phyloP scores from a whole-genome alignment of 2,329 filamentous ascomycete genomes.

The Curvularia eragrostidis region DNA sequence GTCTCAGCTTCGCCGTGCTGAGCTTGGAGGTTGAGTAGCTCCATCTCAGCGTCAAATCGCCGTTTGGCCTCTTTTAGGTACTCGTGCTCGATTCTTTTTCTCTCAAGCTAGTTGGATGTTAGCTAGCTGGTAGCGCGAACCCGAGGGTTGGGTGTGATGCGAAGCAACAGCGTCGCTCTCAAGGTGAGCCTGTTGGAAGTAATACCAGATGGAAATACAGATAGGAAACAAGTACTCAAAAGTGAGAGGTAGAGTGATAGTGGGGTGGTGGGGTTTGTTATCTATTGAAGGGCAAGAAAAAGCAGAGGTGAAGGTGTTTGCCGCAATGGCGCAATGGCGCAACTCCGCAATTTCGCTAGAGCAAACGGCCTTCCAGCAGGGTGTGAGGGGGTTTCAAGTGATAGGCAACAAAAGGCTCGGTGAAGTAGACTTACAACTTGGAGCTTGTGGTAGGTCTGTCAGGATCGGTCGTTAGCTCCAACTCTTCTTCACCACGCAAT shows the following conservation, averaged over 20 bases:
- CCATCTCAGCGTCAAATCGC: slow-evolving; percentile 91
- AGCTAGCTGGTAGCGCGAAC: slow-evolving; percentile 38
- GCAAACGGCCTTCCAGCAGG: slow-evolving; percentile 14
- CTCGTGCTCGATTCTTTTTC: slow-evolving; percentile 93
- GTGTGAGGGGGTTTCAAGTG: slow-evolving; percentile 14
- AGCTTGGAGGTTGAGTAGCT: slow-evolving; percentile 84
- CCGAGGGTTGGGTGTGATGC: slow-evolving; percentile 17
- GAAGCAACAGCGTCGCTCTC: slow-evolving; percentile 25
- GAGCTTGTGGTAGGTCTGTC: slow-evolving; percentile 72
- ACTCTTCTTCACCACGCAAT: slow-evolving; percentile 31
- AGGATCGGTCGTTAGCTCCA: slow-evolving; percentile 35
- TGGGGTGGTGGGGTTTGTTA: not conserved
- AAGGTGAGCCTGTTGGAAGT: slow-evolving; percentile 20
- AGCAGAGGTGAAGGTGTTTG: slow-evolving; percentile 12
- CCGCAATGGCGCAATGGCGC: slow-evolving; percentile 6
- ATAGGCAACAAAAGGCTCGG: slow-evolving; percentile 23
- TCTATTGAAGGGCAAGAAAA: slow-evolving; percentile 12
- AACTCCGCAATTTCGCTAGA: slow-evolving; percentile 11
- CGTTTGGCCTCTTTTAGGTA: slow-evolving; percentile 86
- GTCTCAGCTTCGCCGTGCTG: slow-evolving; percentile 83
- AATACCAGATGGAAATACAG: slow-evolving; percentile 16
- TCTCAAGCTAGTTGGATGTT: slow-evolving; percentile 73
- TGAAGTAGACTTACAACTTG: slow-evolving; percentile 70
- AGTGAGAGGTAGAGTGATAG: slow-evolving; percentile 27
- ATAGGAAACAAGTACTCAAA: slow-evolving; percentile 19